Percentiles rank a stretch among this genome's conserved stretches.
phyloP scores from a whole-genome alignment of 2,329 filamentous ascomycete species.

The Penicillium concentricum region DNA sequence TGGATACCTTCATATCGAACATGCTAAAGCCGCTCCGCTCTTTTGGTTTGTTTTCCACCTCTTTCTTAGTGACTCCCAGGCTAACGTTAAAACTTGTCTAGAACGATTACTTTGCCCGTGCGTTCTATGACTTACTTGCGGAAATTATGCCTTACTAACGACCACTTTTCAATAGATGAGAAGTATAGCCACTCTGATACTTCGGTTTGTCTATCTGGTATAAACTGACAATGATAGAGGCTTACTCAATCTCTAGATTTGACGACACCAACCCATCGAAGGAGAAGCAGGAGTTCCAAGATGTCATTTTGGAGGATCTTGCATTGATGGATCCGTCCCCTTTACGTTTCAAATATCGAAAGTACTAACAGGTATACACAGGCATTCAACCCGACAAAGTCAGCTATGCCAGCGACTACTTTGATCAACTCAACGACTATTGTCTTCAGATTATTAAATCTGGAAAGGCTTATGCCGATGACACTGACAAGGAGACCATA shows the following conservation, averaged over 20 bases:
- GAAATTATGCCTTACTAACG: neutral
- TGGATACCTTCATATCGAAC: constrained; percentile 91
- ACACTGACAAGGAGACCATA: constrained; percentile 89
- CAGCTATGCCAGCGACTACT: constrained; percentile 93
- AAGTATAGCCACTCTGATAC: constrained; percentile 76
- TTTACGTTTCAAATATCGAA: neutral
- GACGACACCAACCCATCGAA: constrained; percentile 98
- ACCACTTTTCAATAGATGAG: constrained; percentile 51
- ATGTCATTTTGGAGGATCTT: constrained; percentile 89
- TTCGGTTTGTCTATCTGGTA: constrained; percentile 40
- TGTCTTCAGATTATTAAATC: constrained; percentile 80
- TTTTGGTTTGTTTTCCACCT: constrained; percentile 50
- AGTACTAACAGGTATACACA: neutral
- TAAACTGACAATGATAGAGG: neutral
- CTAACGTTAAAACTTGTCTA: neutral
- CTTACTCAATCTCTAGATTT: constrained; percentile 54
- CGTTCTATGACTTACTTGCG: neutral
- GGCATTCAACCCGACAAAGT: constrained; percentile 80
- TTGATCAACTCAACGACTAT: constrained; percentile 84
- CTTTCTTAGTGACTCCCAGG: neutral
- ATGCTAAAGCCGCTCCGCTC: constrained; percentile 87
- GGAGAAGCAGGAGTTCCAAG: constrained; percentile 94
- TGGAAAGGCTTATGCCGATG: constrained; percentile 89
- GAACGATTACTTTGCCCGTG: constrained; percentile 87
- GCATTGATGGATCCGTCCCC: constrained; percentile 64